Evolutionary conservation across 1,284 basidiomycete species (phyloP).

Genomic region (Thecaphora thlaspeos): DNA sequence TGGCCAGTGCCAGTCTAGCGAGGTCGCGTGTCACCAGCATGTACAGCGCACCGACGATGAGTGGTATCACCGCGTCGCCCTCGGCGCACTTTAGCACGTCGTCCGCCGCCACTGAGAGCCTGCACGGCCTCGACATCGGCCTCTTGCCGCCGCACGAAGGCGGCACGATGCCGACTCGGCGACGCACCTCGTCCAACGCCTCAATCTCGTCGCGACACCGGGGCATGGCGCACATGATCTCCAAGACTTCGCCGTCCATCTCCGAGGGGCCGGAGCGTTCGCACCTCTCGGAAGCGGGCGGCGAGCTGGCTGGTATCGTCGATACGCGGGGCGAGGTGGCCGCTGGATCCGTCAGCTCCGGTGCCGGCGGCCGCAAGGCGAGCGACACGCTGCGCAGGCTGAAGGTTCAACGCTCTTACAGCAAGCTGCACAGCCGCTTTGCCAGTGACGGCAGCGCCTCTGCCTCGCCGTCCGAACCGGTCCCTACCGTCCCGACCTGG

Average conservation of each 20-base stretch:
- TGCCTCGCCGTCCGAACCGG: not conserved
- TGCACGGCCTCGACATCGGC: conserved; percentile 7
- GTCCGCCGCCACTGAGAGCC: conserved; percentile 5
- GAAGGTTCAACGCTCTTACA: conserved; percentile 13
- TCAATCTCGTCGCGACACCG: conserved; percentile 11
- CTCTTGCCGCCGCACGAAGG: conserved; percentile 2
- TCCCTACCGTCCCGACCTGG: conserved; percentile 1
- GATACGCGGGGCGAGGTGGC: conserved; percentile 1
- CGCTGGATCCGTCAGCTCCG: conserved; percentile 1
- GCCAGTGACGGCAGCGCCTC: not conserved
- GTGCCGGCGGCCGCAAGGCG: conserved; percentile 1
- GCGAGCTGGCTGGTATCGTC: too few species aligned
- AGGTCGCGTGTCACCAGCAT: conserved; percentile 17
- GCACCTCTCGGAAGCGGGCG: not conserved
- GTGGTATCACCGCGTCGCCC: conserved; percentile 3
- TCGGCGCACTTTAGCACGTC: conserved; percentile 1
- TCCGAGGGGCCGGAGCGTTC: conserved; percentile 8
- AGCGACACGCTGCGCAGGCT: conserved; percentile 15
- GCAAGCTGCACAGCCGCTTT: conserved; percentile 5
- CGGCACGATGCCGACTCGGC: not conserved
- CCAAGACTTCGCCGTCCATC: conserved; percentile 19
- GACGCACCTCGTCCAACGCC: conserved; percentile 16
- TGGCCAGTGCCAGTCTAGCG: not conserved
- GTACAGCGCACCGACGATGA: conserved; percentile 3
- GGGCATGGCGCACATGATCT: conserved; percentile 6